phyloP scores from a whole-genome alignment of 192 early-diverging fungal species.

The Pilaira anomala region DNA sequence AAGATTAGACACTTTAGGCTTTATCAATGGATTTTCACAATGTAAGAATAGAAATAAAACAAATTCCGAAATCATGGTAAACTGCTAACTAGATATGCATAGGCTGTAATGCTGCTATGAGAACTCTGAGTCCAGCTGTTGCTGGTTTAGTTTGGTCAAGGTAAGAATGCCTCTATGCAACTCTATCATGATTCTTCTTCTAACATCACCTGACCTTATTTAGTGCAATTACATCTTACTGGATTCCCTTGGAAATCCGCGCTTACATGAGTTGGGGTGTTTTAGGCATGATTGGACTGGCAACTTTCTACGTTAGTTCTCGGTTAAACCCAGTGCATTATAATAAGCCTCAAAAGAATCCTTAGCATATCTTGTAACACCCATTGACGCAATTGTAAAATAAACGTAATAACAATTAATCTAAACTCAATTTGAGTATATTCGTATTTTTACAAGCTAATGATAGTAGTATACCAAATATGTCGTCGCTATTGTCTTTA shows the following conservation, averaged over 20 bases:
- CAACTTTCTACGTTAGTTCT: slow-evolving; percentile 3
- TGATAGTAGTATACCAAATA: too few species aligned
- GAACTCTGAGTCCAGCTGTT: slow-evolving; percentile 48
- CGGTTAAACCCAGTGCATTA: slow-evolving; percentile 12
- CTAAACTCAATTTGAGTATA: too few species aligned
- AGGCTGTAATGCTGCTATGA: slow-evolving; percentile 28
- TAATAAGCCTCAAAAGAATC: background rate
- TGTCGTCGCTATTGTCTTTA: too few species aligned
- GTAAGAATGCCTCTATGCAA: slow-evolving; percentile 34
- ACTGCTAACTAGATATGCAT: background rate
- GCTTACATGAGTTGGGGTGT: slow-evolving; percentile 14
- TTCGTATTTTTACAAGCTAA: too few species aligned
- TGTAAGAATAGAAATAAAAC: background rate
- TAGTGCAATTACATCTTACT: slow-evolving; percentile 4
- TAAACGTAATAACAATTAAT: too few species aligned
- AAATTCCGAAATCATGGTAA: background rate
- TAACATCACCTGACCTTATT: background rate
- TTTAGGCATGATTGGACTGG: slow-evolving; percentile 1
- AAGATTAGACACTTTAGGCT: slow-evolving; percentile 38
- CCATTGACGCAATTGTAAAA: too few species aligned
- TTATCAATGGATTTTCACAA: slow-evolving; percentile 58
- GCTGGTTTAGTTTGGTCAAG: slow-evolving; percentile 51
- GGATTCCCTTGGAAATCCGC: slow-evolving; percentile 20
- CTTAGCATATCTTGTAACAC: too few species aligned
- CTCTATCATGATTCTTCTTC: background rate